Evolutionary conservation across 1,139 yeast species (phyloP).

Genomic region (Saccharomyces uvarum): DNA sequence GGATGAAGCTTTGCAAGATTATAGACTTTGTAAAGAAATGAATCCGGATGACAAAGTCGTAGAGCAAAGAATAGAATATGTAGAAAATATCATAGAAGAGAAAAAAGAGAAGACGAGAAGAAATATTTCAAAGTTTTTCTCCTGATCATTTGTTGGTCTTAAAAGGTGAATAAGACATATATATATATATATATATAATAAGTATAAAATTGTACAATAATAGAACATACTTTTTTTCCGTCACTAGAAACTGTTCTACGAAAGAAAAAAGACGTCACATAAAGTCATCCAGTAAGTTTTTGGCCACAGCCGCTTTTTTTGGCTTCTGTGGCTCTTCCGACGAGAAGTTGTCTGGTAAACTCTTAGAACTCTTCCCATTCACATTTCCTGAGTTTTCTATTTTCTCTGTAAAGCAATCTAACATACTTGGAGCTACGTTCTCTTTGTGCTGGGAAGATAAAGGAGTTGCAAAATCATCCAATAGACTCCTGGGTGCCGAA

Average conservation of each 20-base stretch:
- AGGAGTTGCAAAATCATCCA: constrained; percentile 6
- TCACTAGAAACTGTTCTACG: constrained; percentile 1
- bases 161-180: background rate
- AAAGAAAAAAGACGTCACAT: constrained; percentile 2
- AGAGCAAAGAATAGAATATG: constrained; percentile 37
- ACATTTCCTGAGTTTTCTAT: background rate
- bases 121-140: constrained; percentile 53
- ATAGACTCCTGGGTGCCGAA: constrained; percentile 6
- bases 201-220: background rate
- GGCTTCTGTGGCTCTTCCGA: background rate
- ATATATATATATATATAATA: background rate
- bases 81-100: constrained; percentile 36
- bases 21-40: constrained; percentile 39
- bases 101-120: constrained; percentile 45
- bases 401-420: background rate
- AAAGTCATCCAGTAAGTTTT: constrained; percentile 7
- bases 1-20: constrained; percentile 44
- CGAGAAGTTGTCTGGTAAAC: background rate
- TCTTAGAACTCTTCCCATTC: background rate
- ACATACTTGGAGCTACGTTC: background rate
- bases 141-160: constrained; percentile 1
- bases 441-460: background rate
- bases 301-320: constrained; percentile 2
- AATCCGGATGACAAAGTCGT: constrained; percentile 49
- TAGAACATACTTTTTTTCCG: background rate